Percentiles rank a stretch among this genome's conserved stretches.
phyloP scores from a whole-genome alignment of 139 green algal species.

The Mesotaenium endlicherianum region DNA sequence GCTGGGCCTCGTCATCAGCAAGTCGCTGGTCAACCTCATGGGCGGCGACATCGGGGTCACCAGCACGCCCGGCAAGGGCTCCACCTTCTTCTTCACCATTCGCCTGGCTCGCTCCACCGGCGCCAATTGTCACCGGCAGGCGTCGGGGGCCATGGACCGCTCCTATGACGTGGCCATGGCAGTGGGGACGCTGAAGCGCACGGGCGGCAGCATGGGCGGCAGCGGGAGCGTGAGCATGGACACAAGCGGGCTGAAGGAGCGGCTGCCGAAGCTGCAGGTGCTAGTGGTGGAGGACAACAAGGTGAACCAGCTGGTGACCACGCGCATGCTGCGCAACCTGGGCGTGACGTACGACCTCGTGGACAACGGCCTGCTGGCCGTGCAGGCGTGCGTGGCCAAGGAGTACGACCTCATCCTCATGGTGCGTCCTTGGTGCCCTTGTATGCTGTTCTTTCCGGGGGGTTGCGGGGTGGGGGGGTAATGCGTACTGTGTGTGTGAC shows the following conservation, averaged over 20 bases:
- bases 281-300: conserved; percentile 46
- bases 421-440: no score
- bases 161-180: no score
- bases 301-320: conserved; percentile 40
- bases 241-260: background rate
- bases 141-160: no score
- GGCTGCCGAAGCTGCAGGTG: background rate
- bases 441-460: no score
- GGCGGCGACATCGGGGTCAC: conserved; percentile 28
- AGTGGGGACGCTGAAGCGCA: no score
- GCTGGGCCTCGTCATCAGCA: conserved; percentile 38
- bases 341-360: conserved; percentile 16
- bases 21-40: conserved; percentile 30
- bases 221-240: background rate
- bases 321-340: conserved; percentile 30
- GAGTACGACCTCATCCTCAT: conserved; percentile 35
- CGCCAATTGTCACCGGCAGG: no score
- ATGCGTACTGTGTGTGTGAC: no score
- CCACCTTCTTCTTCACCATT: conserved; percentile 40
- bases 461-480: no score
- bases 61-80: conserved; percentile 16
- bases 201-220: background rate
- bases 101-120: no score
- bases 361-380: conserved; percentile 31
- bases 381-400: conserved; percentile 14